phyloP scores from a whole-genome alignment of 2,329 filamentous ascomycete species.

The Ustulina deusta region DNA sequence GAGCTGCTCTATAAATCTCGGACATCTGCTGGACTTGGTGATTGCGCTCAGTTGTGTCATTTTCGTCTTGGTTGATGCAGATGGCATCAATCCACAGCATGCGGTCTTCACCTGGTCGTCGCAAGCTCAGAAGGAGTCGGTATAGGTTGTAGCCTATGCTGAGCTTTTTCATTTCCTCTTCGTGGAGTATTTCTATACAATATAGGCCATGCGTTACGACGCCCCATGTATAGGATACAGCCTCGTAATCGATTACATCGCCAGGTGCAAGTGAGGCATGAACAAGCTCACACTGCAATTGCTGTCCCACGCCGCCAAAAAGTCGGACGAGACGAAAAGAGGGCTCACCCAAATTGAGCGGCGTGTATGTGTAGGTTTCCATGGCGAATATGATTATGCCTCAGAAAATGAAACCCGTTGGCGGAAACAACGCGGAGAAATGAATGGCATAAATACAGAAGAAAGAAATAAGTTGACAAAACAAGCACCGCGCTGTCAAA shows the following conservation, averaged over 20 bases:
- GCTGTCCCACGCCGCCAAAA: neutral
- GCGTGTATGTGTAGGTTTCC: conserved; percentile 10
- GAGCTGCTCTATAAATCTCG: conserved; percentile 6
- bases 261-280: neutral
- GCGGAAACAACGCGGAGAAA: neutral
- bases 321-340: conserved; percentile 3
- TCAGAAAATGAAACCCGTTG: neutral
- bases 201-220: neutral
- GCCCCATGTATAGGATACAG: conserved; percentile 12
- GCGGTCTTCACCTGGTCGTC: conserved; percentile 1
- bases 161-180: neutral
- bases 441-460: neutral
- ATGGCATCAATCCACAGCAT: conserved; percentile 12
- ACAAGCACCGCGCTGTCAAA: too few relatives aligned
- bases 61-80: neutral
- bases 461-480: too few relatives aligned
- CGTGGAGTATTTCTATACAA: neutral
- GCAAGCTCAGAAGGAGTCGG: neutral
- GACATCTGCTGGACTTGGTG: conserved; percentile 19
- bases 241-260: conserved; percentile 1
- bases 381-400: neutral
- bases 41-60: neutral
- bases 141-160: neutral
- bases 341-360: conserved; percentile 11
- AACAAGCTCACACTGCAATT: conserved; percentile 3